A percentile compares a stretch with the other conserved stretches of the same genome.
These are phyloP conservation scores for Acer negundo DNA, from an alignment of 345 rosid genomes.

Conservation along the genomic window DNA sequence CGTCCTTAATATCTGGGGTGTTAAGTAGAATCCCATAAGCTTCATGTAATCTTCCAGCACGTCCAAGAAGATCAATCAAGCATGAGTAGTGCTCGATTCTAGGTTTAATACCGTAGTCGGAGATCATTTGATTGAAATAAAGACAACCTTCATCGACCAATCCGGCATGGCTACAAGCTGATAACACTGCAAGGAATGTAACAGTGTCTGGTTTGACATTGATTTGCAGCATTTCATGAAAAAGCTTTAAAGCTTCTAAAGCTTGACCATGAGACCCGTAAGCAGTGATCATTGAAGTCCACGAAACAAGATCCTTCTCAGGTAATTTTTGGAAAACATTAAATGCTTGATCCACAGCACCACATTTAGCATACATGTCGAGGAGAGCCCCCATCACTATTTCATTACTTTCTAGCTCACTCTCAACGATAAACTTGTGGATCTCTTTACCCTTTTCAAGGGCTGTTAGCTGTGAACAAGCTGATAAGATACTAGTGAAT, in stretches of 20 bases:
- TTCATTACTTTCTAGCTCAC: conserved; percentile 39
- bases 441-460: conserved; percentile 69
- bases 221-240: conserved; percentile 50
- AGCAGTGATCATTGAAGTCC: conserved; percentile 82
- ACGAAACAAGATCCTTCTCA: conserved; percentile 57
- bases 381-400: conserved; percentile 70
- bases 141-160: conserved; percentile 54
- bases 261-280: conserved; percentile 71
- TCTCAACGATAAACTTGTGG: conserved; percentile 41
- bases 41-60: conserved; percentile 65
- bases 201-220: conserved; percentile 56
- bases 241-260: conserved; percentile 53
- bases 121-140: conserved; percentile 50
- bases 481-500: conserved; percentile 55
- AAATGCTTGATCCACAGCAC: conserved; percentile 66
- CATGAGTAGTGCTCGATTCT: conserved; percentile 64
- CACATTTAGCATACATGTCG: conserved; percentile 87
- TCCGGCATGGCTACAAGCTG: conserved; percentile 76
- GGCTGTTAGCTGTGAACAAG: conserved; percentile 69
- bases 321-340: conserved; percentile 46
- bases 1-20: conserved; percentile 39
- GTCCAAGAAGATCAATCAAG: conserved; percentile 76
- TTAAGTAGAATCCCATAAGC: conserved; percentile 53
- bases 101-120: conserved; percentile 42
- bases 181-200: conserved; percentile 65